phyloP scores from a whole-genome alignment of 2,329 filamentous ascomycete species.

The Xylaria sp. region DNA sequence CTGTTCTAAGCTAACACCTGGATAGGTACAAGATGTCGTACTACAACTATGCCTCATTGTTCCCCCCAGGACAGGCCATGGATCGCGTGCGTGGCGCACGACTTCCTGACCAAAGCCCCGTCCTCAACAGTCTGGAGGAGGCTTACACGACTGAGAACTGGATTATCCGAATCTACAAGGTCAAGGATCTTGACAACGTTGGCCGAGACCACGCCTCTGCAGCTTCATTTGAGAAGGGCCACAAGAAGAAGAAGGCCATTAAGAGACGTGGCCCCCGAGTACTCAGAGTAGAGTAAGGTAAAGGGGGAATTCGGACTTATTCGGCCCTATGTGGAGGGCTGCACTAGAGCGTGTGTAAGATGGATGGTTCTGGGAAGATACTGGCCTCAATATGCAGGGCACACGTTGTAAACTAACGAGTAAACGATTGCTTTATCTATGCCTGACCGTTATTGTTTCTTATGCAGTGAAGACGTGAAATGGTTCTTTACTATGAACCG shows the following conservation, averaged over 20 bases:
- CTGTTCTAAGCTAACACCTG: conserved; percentile 23
- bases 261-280: conserved; percentile 70
- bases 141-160: conserved; percentile 99
- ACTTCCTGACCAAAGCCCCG: conserved; percentile 77
- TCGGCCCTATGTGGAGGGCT: neutral
- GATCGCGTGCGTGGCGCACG: conserved; percentile 81
- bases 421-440: conserved; percentile 5
- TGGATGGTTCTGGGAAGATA: conserved; percentile 16
- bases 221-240: conserved; percentile 67
- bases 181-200: conserved; percentile 96
- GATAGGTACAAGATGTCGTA: conserved; percentile 99
- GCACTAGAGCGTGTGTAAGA: conserved; percentile 10
- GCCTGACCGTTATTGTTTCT: neutral
- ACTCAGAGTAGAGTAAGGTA: conserved; percentile 61
- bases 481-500: too few relatives aligned
- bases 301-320: neutral
- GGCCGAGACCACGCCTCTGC: conserved; percentile 75
- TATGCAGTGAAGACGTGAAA: neutral
- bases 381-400: conserved; percentile 10
- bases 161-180: conserved; percentile 99
- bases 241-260: conserved; percentile 73
- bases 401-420: conserved; percentile 14
- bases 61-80: conserved; percentile 82
- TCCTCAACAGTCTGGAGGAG: conserved; percentile 86
- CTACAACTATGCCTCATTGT: conserved; percentile 91